Evolutionary conservation across 2,329 filamentous ascomycete species (phyloP).

Genomic region (Xylaria sp.): DNA sequence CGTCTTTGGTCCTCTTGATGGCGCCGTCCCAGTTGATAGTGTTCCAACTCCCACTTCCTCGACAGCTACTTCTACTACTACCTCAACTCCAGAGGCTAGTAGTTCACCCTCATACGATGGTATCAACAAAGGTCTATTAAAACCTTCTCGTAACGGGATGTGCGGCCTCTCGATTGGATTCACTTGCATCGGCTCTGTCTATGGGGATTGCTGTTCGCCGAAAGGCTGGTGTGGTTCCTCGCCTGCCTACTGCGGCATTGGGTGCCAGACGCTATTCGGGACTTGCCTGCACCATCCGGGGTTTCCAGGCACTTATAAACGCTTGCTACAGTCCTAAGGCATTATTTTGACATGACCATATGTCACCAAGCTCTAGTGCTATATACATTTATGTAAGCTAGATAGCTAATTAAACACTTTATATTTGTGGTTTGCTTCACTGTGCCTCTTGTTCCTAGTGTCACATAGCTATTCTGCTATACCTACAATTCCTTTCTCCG

Average conservation of each 20-base stretch:
- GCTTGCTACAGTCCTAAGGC: background rate
- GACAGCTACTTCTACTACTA: background rate
- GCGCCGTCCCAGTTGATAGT: background rate
- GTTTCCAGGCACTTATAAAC: background rate
- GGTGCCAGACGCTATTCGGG: conserved; percentile 22
- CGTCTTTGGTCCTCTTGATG: conserved; percentile 23
- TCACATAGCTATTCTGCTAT: too few relatives aligned
- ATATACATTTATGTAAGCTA: background rate
- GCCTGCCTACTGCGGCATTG: conserved; percentile 11
- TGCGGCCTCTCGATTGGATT: conserved; percentile 20
- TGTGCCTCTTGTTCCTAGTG: background rate
- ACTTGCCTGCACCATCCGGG: conserved; percentile 23
- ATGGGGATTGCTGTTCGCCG: conserved; percentile 19
- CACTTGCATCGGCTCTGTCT: conserved; percentile 11
- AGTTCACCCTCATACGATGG: background rate
- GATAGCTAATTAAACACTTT: background rate
- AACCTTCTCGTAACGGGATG: conserved; percentile 8
- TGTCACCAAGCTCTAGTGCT: background rate
- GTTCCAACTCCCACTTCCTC: background rate
- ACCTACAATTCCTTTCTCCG: background rate
- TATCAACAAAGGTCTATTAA: background rate
- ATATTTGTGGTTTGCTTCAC: background rate
- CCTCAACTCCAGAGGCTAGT: background rate
- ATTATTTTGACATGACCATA: background rate
- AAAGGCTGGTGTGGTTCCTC: conserved; percentile 25